Evolutionary conservation across 164 flowering plant genomes (phyloP).

Genomic region (Hamamelis virginiana): DNA sequence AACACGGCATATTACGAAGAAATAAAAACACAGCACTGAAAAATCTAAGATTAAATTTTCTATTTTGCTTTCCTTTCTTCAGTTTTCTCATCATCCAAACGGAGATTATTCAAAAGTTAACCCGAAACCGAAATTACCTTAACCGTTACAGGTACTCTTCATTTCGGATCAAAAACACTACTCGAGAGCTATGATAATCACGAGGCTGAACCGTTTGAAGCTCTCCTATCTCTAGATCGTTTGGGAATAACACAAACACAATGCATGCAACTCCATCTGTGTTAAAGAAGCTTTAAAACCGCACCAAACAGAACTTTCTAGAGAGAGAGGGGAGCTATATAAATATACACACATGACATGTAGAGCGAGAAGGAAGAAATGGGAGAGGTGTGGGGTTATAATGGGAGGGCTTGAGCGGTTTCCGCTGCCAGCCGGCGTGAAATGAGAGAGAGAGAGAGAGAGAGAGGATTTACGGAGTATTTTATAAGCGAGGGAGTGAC

Average conservation of each 20-base stretch:
- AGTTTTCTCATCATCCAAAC: background rate
- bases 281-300: background rate
- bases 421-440: constrained; percentile 44
- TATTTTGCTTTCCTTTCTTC: too few species aligned
- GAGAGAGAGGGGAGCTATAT: constrained; percentile 15
- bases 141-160: too few species aligned
- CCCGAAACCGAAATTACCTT: too few species aligned
- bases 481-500: constrained; percentile 9
- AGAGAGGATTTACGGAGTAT: background rate
- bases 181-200: background rate
- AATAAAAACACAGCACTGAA: background rate
- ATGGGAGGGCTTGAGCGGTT: constrained; percentile 48
- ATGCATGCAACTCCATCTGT: constrained; percentile 13
- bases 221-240: background rate
- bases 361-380: constrained; percentile 10
- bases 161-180: too few species aligned
- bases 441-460: constrained; percentile 25
- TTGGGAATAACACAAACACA: constrained; percentile 1
- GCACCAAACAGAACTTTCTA: constrained; percentile 3
- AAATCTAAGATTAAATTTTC: background rate
- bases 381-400: constrained; percentile 31
- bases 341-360: too few species aligned
- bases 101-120: background rate
- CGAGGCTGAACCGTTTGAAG: background rate
- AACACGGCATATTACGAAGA: too few species aligned